Conservation (phyloP, 768 basidiomycete species). For the Clitopilus hobsonii region DNA sequence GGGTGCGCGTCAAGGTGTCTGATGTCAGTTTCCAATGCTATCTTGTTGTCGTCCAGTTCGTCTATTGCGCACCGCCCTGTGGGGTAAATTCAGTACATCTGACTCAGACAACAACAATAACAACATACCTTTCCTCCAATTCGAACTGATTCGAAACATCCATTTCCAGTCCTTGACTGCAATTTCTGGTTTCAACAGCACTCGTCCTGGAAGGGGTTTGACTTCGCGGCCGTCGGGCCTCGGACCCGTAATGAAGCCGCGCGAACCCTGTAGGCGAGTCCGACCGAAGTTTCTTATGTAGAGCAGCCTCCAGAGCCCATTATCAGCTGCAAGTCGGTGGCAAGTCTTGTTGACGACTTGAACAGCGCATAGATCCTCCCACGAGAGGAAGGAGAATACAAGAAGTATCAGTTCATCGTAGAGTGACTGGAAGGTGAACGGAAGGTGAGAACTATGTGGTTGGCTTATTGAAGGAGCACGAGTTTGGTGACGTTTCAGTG, state of each 20-base stretch:
- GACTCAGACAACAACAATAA: neutral
- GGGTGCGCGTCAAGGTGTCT: conserved; percentile 7
- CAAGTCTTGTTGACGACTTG: conserved; percentile 64
- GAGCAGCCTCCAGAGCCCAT: conserved; percentile 68
- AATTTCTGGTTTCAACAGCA: conserved; percentile 21
- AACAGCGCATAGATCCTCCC: conserved; percentile 60
- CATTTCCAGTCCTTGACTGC: conserved; percentile 69
- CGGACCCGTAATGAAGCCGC: conserved; percentile 44
- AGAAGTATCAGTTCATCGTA: conserved; percentile 75
- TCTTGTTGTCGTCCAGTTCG: conserved; percentile 17
- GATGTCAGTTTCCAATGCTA: neutral
- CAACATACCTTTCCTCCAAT: conserved; percentile 68
- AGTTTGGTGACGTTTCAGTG: conserved; percentile 51
- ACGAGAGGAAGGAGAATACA: conserved; percentile 69
- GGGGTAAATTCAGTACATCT: conserved; percentile 5
- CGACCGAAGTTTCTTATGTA: conserved; percentile 66
- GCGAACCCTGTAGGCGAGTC: conserved; percentile 60
- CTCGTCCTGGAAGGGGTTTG: conserved; percentile 54
- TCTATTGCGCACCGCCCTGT: conserved; percentile 64
- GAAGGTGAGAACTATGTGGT: neutral
- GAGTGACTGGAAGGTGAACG: conserved; percentile 47
- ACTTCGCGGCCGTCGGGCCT: conserved; percentile 54
- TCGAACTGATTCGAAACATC: conserved; percentile 83
- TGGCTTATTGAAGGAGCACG: conserved; percentile 3
- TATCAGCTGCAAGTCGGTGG: conserved; percentile 62